Evolutionary conservation across 1,284 basidiomycete genomes (phyloP), one percentile per base, ranked within the genome.

Genomic region (Sphaerobolus stellatus): DNA sequence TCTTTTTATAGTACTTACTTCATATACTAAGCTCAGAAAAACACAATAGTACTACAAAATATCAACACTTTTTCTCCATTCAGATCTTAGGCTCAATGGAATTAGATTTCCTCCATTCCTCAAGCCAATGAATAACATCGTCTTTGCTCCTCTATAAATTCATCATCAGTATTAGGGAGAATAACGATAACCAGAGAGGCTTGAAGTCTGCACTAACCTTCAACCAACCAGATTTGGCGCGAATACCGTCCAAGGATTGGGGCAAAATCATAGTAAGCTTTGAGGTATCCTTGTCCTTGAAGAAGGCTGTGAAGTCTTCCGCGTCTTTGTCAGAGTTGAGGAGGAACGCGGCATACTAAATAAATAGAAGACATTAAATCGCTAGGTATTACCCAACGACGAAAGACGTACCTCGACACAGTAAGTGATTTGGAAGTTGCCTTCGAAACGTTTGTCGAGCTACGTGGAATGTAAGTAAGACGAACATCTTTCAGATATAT

Each of bases 321-420:
- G 83, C 79, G 71, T 97, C 94, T 60, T 84, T 71, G 61, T 86
- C 75, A 18, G 79, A 82, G 18, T 86, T 82, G 57, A 97, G 76
- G 36, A 72, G 70, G 28, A 72, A 71, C 70, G 93, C 84, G 6
- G 84, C 75, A 53, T 75, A 73, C 83, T 86, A n/a, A n/a, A n/a
- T n/a, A n/a, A n/a, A n/a, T n/a, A n/a, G n/a, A n/a, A n/a, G n/a
- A n/a, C n/a, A n/a, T n/a, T n/a, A n/a, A n/a, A n/a, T n/a, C n/a
- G n/a, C n/a, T n/a, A n/a, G n/a, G n/a, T n/a, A n/a, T n/a, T n/a
- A n/a, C n/a, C n/a, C n/a, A n/a, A n/a, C n/a, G n/a, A n/a, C n/a
- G n/a, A n/a, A n/a, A n/a, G n/a, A n/a, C n/a, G n/a, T n/a, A n/a
- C n/a, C 18, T 3, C 13, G 28, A 43, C 7, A 22, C 22, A 4